Evolutionary conservation across 345 rosid genomes (phyloP).

Genomic region (Camelina sativa): DNA sequence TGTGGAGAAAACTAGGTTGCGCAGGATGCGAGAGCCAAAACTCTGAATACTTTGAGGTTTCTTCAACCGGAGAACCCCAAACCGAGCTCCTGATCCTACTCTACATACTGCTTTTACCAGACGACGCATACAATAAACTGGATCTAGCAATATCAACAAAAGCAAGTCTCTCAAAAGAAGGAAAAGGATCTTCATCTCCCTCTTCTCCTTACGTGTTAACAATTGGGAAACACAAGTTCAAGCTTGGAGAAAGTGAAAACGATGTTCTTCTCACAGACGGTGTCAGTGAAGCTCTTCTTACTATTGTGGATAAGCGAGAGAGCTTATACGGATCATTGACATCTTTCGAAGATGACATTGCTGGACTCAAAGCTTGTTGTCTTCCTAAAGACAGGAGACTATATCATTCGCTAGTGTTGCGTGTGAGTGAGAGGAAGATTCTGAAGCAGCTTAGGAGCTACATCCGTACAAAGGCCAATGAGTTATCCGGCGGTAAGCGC

Average conservation of each 20-base stretch:
- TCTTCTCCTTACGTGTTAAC: slow-evolving; percentile 42
- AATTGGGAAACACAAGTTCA: slow-evolving; percentile 43
- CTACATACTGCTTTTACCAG: slow-evolving; percentile 63
- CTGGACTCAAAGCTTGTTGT: slow-evolving; percentile 48
- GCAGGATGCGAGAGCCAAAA: slow-evolving; percentile 65
- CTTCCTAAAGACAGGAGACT: slow-evolving; percentile 56
- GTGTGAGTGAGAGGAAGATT: slow-evolving; percentile 75
- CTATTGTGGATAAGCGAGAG: slow-evolving; percentile 71
- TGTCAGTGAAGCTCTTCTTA: slow-evolving; percentile 65
- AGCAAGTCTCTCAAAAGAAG: slow-evolving; percentile 20
- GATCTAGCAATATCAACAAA: slow-evolving; percentile 54
- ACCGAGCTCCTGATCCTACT: slow-evolving; percentile 66
- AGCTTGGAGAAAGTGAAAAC: slow-evolving; percentile 40
- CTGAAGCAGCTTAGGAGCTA: slow-evolving; percentile 65
- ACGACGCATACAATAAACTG: slow-evolving; percentile 52
- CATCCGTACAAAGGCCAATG: slow-evolving; percentile 24
- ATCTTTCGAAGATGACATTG: slow-evolving; percentile 56
- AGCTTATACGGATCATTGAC: slow-evolving; percentile 52
- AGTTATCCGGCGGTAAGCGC: slow-evolving; percentile 32
- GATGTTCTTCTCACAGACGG: slow-evolving; percentile 60
- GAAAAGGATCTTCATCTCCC: slow-evolving; percentile 18
- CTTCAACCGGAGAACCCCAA: slow-evolving; percentile 75
- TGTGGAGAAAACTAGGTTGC: slow-evolving; percentile 72
- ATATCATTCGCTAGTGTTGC: slow-evolving; percentile 63
- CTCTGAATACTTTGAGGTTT: slow-evolving; percentile 81